Evolutionary conservation across 176 grass and related monocot genomes (phyloP), one percentile per base, ranked within the genome.

Genomic region (Stipa capillata): DNA sequence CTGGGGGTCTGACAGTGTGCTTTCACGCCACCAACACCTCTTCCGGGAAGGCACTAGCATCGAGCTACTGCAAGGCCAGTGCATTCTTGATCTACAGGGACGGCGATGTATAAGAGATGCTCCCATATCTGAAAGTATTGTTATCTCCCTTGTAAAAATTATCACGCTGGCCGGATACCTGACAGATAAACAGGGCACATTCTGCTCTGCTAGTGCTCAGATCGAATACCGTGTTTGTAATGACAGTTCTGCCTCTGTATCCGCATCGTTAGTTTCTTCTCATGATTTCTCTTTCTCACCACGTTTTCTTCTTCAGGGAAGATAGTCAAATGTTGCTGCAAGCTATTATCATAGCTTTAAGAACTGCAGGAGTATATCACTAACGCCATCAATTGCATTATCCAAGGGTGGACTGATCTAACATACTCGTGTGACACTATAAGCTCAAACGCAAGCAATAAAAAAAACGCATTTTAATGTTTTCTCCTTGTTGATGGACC

Each of bases 11-110:
- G 69, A 21, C 83, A 91, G 21, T 98, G 90, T 74, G 92, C 91
- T 20, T 94, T 98, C 74, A 83, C 92, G 20, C 87, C 90, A 2
- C 95, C 95, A 72, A 98, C n/a, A n/a, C 92, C 18, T 87, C 87
- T 47, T 48, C 51, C 0, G 95, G 92, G 55, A 94, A 90, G 74
- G 73, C 63, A 41, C 85, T 94, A 34, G 95, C 89, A 16, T 80
- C 56, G 44, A 88, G 82, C 13, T 98, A 87, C 87, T 82, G 48
- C 81, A 87, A 86, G 76, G 92, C 80, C 64, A 80, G 18, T 8
- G 79, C 91, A 55, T 97, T 90, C 85, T 80, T 94, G 69, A 69
- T 98, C 13, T 98, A 98, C 60, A 94, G 65, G 45, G 79, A 85
- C 4, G 56, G 74, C 50, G 82, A 85, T 83, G 76, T 77, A 47